A percentile compares a stretch with the other conserved stretches of the same genome.
These are phyloP conservation scores for Colletotrichum sp. DNA, from an alignment of 2,329 filamentous ascomycete species.

Conservation along the genomic window DNA sequence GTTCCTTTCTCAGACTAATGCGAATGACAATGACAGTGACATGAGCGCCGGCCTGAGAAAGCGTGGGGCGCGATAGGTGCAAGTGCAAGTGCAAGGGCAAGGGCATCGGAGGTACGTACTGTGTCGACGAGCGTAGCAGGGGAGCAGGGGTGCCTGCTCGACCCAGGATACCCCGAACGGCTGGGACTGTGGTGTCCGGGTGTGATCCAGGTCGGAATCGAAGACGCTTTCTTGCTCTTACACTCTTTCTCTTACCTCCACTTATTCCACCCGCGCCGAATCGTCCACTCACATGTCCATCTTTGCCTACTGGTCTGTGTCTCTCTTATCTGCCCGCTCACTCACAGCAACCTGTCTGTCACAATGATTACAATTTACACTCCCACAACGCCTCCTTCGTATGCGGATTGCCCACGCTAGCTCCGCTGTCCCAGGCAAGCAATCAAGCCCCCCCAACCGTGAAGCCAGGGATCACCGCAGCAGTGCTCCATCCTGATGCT, in stretches of 20 bases:
- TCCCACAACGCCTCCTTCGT: constrained; percentile 18
- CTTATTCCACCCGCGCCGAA: not conserved
- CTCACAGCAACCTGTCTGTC: constrained; percentile 14
- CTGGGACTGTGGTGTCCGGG: not conserved
- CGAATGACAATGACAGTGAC: constrained; percentile 20
- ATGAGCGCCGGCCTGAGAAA: not conserved
- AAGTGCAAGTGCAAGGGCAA: not conserved
- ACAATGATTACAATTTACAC: constrained; percentile 13
- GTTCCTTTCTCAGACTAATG: constrained; percentile 17
- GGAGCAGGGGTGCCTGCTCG: not conserved
- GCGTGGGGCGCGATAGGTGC: constrained; percentile 12
- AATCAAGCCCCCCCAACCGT: not conserved
- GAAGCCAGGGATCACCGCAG: constrained; percentile 16
- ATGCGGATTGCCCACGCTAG: constrained; percentile 20
- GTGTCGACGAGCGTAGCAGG: too few relatives aligned
- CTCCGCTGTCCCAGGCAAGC: constrained; percentile 3
- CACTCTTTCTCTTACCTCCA: constrained; percentile 1
- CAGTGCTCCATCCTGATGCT: constrained; percentile 6
- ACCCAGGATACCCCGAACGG: constrained; percentile 11
- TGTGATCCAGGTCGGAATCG: not conserved
- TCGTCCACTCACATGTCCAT: constrained; percentile 20
- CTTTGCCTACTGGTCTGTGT: constrained; percentile 14
- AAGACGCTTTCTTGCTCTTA: not conserved
- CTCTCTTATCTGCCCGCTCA: constrained; percentile 18
- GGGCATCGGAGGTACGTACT: constrained; percentile 6